phyloP scores from a whole-genome alignment of 208 protist genomes.

The Leishmania major region DNA sequence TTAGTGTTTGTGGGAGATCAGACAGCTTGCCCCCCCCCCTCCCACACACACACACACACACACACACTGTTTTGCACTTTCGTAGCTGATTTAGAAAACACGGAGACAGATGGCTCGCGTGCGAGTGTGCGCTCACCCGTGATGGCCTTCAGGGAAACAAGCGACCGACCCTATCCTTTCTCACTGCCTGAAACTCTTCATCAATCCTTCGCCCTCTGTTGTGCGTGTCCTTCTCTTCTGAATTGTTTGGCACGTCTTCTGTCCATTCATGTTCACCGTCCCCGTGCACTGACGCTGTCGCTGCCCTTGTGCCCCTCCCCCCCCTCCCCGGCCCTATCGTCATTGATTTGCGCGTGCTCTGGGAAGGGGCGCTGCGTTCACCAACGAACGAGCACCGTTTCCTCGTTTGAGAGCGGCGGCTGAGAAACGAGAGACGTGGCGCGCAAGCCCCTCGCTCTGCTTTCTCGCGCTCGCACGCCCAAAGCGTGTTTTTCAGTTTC shows the following conservation, averaged over 20 bases:
- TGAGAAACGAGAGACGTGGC: not conserved
- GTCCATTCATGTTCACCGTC: not conserved
- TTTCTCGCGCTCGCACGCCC: not conserved
- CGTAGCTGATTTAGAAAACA: not conserved
- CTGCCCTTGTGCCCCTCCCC: not conserved
- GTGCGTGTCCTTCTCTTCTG: not conserved
- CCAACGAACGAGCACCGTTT: not conserved
- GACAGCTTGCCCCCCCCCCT: not conserved
- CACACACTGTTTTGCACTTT: not conserved
- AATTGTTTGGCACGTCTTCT: not conserved
- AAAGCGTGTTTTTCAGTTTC: not conserved
- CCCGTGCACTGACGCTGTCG: not conserved
- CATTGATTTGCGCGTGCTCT: not conserved
- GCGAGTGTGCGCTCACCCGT: not conserved
- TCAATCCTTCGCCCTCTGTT: not conserved
- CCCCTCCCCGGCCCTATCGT: not conserved
- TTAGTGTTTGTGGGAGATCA: not conserved
- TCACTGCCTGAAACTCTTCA: not conserved
- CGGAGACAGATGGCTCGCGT: not conserved
- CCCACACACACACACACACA: no score
- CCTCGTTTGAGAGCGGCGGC: not conserved
- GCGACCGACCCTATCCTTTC: not conserved
- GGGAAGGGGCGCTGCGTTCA: not conserved
- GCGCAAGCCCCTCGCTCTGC: not conserved
- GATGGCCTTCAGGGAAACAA: not conserved